These are phyloP conservation scores for Chloris gayana DNA, from an alignment of 176 grass and related monocot species.

Conservation along the genomic window DNA sequence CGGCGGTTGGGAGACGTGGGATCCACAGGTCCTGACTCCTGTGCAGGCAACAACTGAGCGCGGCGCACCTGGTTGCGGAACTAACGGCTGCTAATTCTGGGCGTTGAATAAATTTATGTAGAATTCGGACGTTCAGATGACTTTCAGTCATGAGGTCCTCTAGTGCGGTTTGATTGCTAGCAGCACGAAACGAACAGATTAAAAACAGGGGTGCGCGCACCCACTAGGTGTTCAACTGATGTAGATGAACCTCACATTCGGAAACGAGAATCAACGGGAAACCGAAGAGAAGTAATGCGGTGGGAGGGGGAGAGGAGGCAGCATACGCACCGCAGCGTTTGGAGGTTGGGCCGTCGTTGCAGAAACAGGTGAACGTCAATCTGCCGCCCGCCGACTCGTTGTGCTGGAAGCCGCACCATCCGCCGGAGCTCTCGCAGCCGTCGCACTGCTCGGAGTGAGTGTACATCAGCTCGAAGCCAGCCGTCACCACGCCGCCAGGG, in stretches of 20 bases:
- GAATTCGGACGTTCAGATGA: neutral
- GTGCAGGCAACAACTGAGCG: neutral
- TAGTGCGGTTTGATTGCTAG: neutral
- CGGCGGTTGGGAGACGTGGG: neutral
- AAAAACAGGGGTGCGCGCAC: neutral
- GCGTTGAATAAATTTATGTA: neutral
- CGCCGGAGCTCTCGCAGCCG: constrained; percentile 32
- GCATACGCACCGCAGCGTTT: constrained; percentile 13
- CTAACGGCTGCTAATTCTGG: constrained; percentile 1
- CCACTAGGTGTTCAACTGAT: neutral
- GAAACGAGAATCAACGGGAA: neutral
- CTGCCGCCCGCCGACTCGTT: neutral
- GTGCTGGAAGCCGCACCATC: constrained; percentile 53
- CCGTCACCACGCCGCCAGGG: neutral
- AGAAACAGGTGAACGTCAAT: constrained; percentile 43
- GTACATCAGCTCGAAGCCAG: constrained; percentile 44
- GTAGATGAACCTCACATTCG: neutral
- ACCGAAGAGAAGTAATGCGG: neutral
- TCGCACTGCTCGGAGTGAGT: neutral
- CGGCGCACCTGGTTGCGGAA: neutral
- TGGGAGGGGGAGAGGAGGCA: neutral
- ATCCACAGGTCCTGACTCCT: neutral
- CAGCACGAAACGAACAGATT: neutral
- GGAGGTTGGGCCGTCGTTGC: constrained; percentile 1
- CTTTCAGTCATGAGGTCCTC: neutral